Percentiles rank a stretch among this genome's conserved stretches.
Evolutionary conservation across 305 asterid genomes (phyloP).

Genomic region (Coffea humblotiana): DNA sequence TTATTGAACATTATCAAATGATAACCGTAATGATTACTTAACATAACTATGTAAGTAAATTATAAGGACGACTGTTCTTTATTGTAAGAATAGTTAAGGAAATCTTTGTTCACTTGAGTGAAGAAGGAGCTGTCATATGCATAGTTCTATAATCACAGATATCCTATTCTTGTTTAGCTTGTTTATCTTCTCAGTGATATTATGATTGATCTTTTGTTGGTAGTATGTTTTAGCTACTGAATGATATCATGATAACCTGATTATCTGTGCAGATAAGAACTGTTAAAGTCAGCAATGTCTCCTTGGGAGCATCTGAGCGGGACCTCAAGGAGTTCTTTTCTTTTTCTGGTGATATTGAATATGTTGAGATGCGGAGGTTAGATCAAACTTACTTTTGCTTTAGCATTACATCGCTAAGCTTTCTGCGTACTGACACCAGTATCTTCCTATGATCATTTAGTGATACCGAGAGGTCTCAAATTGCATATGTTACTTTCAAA

Average conservation of each 20-base stretch:
- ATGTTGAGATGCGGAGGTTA: slow-evolving; percentile 85
- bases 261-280: slow-evolving; percentile 53
- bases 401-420: slow-evolving; percentile 1
- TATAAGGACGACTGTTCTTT: background rate
- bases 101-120: background rate
- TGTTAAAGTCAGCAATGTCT: slow-evolving; percentile 84
- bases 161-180: background rate
- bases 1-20: too few species aligned
- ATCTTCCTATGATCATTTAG: slow-evolving; percentile 32
- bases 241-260: slow-evolving; percentile 3
- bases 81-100: too few species aligned
- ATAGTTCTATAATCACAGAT: background rate
- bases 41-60: too few species aligned
- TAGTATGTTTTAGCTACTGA: background rate
- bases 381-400: slow-evolving; percentile 18
- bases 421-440: background rate
- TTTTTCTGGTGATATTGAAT: slow-evolving; percentile 90
- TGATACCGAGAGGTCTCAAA: slow-evolving; percentile 73
- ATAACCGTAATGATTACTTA: too few species aligned
- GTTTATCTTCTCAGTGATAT: slow-evolving; percentile 5
- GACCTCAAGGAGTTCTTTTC: slow-evolving; percentile 88
- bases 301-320: slow-evolving; percentile 80
- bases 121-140: background rate
- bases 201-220: background rate
- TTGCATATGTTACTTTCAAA: slow-evolving; percentile 87